phyloP scores from a whole-genome alignment of 331 rosid genomes.

The Arachis monticola region DNA sequence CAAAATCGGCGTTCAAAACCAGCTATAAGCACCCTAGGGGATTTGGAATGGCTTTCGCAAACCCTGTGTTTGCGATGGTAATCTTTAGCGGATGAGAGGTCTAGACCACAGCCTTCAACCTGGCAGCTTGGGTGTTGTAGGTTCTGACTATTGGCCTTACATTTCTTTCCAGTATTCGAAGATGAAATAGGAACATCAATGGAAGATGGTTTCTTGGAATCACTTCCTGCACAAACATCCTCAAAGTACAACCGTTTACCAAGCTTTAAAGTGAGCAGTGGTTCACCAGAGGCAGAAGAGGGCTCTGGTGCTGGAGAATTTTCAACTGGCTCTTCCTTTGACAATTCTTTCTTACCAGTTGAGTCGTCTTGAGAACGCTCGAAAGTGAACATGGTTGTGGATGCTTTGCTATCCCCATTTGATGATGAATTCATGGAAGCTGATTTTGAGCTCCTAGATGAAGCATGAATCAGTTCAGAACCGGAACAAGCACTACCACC shows the following conservation, averaged over 20 bases:
- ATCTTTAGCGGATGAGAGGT: conserved; percentile 77
- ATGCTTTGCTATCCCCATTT: conserved; percentile 66
- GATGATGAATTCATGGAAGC: conserved; percentile 81
- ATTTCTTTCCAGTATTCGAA: conserved; percentile 50
- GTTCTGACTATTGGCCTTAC: conserved; percentile 51
- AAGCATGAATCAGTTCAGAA: conserved; percentile 53
- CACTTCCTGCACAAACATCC: conserved; percentile 58
- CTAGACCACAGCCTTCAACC: conserved; percentile 88
- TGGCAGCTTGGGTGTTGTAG: conserved; percentile 63
- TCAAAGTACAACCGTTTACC: conserved; percentile 86
- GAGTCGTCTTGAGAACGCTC: conserved; percentile 63
- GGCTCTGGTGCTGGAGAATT: conserved; percentile 56
- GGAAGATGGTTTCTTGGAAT: conserved; percentile 51
- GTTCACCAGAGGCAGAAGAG: conserved; percentile 71
- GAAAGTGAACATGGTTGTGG: conserved; percentile 56
- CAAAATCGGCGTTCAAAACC: conserved; percentile 86
- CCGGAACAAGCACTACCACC: conserved; percentile 58
- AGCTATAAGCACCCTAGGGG: conserved; percentile 69
- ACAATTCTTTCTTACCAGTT: conserved; percentile 55
- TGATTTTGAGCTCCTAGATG: conserved; percentile 71
- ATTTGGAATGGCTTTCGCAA: conserved; percentile 85
- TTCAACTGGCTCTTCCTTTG: conserved; percentile 48
- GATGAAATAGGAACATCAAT: conserved; percentile 46
- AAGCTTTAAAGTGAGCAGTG: conserved; percentile 83
- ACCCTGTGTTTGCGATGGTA: conserved; percentile 92